Base-by-base conservation (phyloP, 306 rosid genomes). In the Pachyrhizus erosus region DNA sequence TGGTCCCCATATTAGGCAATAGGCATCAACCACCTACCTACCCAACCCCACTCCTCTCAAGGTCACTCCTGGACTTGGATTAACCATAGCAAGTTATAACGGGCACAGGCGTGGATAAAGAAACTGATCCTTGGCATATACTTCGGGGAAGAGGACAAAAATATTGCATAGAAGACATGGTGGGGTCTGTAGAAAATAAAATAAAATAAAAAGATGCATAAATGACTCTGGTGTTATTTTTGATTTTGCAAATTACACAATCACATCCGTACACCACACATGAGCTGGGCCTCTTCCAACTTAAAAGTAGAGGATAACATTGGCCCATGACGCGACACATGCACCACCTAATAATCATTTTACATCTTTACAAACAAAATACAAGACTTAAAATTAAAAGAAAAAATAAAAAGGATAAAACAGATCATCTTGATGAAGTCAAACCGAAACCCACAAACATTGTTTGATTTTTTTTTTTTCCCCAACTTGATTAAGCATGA, bases 231-330 rank as follows among this genome's bases (percentile, higher is more conserved):
- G 23, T 70, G 82, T 69, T 80, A 76, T 76, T 85, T 60, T 40
- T 31, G 37, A 84, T 77, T 78, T 78, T 61, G 80, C 76, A 75
- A 65, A 75, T 17, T 87, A 78, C 83, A 84, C 87, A 57, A 84
- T 80, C 81, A 87, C 55, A 78, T 66, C 62, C 86, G 27, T 68
- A 78, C 79, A 82, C 37, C 78, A 80, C 87, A 80, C 87, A 84
- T 40, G 82, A 61, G 76, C 20, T 80, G 84, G 77, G 80, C 83
- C 69, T 15, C 62, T 84, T 75, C 71, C 81, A 80, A 80, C 70
- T 85, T 60, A 86, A 86, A 86, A 82, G 84, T 27, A 18, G 67
- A 79, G 89, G 87, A 75, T 58, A 68, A 68, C 42, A 60, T 0
- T 60, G 75, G 61, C 76, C 86, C 87, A 73, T 68, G 57, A 87